Evolutionary conservation across 1,284 basidiomycete genomes (phyloP).

Genomic region (Phlebopus sp.): DNA sequence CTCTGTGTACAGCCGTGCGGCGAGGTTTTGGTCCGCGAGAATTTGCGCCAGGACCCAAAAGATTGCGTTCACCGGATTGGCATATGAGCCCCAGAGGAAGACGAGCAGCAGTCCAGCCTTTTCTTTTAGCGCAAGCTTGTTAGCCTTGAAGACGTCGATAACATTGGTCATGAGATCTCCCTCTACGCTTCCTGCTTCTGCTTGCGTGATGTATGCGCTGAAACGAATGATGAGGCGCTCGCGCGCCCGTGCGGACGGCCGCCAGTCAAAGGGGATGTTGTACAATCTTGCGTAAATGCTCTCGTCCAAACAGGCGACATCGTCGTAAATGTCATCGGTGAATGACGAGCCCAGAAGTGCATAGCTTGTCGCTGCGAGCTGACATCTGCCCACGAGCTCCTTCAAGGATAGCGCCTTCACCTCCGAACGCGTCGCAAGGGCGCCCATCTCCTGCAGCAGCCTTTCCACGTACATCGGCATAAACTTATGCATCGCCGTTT

Average conservation of each 20-base stretch:
- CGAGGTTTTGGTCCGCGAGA: background rate
- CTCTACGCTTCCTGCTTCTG: background rate
- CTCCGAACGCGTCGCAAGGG: too few species aligned
- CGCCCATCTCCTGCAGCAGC: background rate
- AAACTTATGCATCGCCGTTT: background rate
- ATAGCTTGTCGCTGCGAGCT: background rate
- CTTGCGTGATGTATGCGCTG: background rate
- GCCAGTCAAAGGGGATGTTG: background rate
- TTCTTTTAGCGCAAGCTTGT: background rate
- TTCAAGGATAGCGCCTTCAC: too few species aligned
- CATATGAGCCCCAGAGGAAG: slow-evolving; percentile 4
- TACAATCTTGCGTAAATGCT: background rate
- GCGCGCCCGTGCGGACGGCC: background rate
- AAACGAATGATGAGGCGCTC: background rate
- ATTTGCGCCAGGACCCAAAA: background rate
- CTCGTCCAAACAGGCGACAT: background rate
- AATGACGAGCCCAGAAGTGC: background rate
- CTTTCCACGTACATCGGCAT: background rate
- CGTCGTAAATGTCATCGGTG: background rate
- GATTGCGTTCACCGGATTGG: background rate
- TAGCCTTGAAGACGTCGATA: background rate
- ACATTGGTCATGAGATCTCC: background rate
- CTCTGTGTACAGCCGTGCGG: background rate
- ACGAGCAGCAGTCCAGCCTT: slow-evolving; percentile 2
- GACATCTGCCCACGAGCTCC: background rate